Evolutionary conservation across 1,284 basidiomycete species (phyloP).

Genomic region (Malassezia furfur): DNA sequence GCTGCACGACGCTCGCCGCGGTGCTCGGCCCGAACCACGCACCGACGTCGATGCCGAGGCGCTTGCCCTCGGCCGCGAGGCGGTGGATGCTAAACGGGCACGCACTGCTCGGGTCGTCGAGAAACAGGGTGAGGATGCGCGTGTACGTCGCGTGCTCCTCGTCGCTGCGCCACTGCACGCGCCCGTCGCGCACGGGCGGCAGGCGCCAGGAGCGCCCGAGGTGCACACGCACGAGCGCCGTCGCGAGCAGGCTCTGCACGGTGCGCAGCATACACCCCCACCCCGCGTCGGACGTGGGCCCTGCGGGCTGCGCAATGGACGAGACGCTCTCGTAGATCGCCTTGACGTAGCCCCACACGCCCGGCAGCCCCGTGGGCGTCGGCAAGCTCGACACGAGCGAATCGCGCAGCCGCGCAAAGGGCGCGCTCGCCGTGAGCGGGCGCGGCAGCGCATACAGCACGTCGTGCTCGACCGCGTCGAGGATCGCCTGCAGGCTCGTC

Average conservation of each 20-base stretch:
- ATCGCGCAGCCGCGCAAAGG: neutral
- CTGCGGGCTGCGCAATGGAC: constrained; percentile 39
- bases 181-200: constrained; percentile 10
- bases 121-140: constrained; percentile 82
- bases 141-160: constrained; percentile 57
- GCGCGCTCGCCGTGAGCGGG: neutral
- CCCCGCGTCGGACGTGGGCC: constrained; percentile 82
- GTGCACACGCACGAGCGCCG: constrained; percentile 71
- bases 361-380: neutral
- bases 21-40: constrained; percentile 98
- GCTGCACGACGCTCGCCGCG: constrained; percentile 85
- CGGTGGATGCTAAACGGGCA: constrained; percentile 91
- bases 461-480: constrained; percentile 6
- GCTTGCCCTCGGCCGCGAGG: constrained; percentile 88
- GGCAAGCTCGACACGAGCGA: neutral
- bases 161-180: constrained; percentile 11
- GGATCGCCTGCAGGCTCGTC: neutral
- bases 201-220: constrained; percentile 54
- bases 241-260: constrained; percentile 83
- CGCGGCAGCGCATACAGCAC: neutral
- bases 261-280: constrained; percentile 98
- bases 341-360: constrained; percentile 3
- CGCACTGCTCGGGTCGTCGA: constrained; percentile 77
- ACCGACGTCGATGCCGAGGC: constrained; percentile 86
- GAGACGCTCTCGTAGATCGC: constrained; percentile 4